Conservation (phyloP, 371 early-diverging fungal species). For the Sanchytrium tribonematis region DNA sequence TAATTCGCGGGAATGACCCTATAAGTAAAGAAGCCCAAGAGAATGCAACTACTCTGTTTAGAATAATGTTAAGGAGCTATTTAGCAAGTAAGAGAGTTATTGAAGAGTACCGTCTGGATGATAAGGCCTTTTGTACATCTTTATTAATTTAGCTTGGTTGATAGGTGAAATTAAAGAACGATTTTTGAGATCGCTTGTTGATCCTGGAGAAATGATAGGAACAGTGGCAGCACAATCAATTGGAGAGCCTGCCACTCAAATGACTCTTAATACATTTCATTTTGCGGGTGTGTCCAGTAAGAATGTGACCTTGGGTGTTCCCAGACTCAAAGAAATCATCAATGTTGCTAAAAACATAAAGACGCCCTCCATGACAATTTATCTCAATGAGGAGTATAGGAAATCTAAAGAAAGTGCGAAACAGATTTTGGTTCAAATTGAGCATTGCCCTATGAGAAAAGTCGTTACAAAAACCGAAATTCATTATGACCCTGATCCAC, state of each 20-base stretch:
- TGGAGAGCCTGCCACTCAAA: slow-evolving; percentile 99
- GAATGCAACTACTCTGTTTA: slow-evolving; percentile 72
- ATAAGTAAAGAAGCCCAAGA: slow-evolving; percentile 27
- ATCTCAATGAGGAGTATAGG: slow-evolving; percentile 42
- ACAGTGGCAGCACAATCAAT: slow-evolving; percentile 97
- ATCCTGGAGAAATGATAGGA: slow-evolving; percentile 98
- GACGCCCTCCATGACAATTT: slow-evolving; percentile 78
- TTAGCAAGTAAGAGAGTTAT: slow-evolving; percentile 56
- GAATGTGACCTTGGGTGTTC: slow-evolving; percentile 96
- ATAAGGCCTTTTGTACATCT: slow-evolving; percentile 70
- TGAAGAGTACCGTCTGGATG: slow-evolving; percentile 57
- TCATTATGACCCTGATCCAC: slow-evolving; percentile 84
- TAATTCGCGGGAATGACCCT: slow-evolving; percentile 55
- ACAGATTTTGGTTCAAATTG: slow-evolving; percentile 60
- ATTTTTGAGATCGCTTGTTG: slow-evolving; percentile 63
- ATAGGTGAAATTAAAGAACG: slow-evolving; percentile 70
- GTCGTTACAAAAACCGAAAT: slow-evolving; percentile 67
- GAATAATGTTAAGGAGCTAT: slow-evolving; percentile 49
- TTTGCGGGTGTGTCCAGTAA: slow-evolving; percentile 94
- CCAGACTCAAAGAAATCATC: slow-evolving; percentile 97
- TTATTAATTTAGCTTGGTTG: too few species aligned
- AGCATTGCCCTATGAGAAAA: slow-evolving; percentile 65
- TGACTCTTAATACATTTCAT: slow-evolving; percentile 99
- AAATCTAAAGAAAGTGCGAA: slow-evolving; percentile 59
- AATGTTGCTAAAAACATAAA: slow-evolving; percentile 92